Base-by-base conservation (phyloP, 2,329 filamentous ascomycete genomes). In the Penicillium psychrosexuale region DNA sequence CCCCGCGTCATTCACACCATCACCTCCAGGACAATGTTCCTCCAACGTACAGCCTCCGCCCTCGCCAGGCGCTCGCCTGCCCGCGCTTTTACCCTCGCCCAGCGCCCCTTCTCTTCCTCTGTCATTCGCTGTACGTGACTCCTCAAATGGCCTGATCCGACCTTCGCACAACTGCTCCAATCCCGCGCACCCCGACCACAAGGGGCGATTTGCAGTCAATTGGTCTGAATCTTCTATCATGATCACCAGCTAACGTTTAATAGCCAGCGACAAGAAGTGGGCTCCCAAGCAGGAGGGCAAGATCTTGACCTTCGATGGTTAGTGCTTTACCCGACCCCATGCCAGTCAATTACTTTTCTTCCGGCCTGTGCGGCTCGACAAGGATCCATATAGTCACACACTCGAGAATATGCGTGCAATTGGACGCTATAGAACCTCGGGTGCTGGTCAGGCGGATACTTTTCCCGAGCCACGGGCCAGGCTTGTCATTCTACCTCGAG, bases 101-200 rank as follows among this genome's bases (percentile, higher is more conserved):
- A 64, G 60, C 76, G 77, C 67, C 70, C 75, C 11, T 78, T 79
- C 67, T 73, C 76, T 53, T 74, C 75, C 47, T 73, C 75, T 55
- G 62, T 77, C 61, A 63, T 71, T 65, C 76, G 75, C 67, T 68
- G 77, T 79, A 77, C 65, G 77, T 79, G 64, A 69, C 53, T 58
- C 56, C 64, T 46, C 47, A 31, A 34, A 57, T 63, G 61, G 60
- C 55, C 52, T 62, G 62, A 63, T 63, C 59, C 57, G 56, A 66
- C 62, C 57, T 61, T 61, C 53, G 47, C 61, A 60, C 61, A 59
- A 59, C 61, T 49, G 56, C 53, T 48, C 45, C 57, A 62, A 61
- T 54, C 48, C 53, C 53, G 55, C 47, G 45, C 46, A 37, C 22
- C 50, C 50, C 51, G 47, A 40, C 56, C 53, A 46, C 64, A 66